These are phyloP conservation scores for Ceratocystis harringtonii DNA, from an alignment of 2,329 filamentous ascomycete species.

Conservation along the genomic window DNA sequence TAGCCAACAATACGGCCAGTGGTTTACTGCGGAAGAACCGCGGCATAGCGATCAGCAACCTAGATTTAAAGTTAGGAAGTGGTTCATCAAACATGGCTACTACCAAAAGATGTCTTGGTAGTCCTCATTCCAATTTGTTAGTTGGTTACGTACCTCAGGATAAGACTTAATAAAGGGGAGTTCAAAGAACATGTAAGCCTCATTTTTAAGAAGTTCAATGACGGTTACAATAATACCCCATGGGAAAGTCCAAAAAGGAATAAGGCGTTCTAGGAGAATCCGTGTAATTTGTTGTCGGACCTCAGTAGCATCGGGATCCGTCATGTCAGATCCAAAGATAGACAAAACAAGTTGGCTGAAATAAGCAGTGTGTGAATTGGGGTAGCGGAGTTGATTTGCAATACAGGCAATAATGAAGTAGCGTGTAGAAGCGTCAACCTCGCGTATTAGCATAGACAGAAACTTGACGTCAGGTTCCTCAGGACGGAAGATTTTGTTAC, in stretches of 20 bases:
- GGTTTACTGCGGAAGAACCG: slow-evolving; percentile 19
- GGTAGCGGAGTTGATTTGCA: slow-evolving; percentile 80
- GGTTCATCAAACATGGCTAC: no score
- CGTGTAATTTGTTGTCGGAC: slow-evolving; percentile 84
- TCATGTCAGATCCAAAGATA: slow-evolving; percentile 63
- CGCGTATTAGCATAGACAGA: slow-evolving; percentile 61
- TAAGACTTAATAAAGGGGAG: slow-evolving; percentile 80
- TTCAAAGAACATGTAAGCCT: slow-evolving; percentile 77
- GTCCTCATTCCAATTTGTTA: no score
- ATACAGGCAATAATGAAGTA: slow-evolving; percentile 77
- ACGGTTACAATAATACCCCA: slow-evolving; percentile 88
- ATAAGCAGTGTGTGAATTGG: slow-evolving; percentile 80
- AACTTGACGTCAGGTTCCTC: slow-evolving; percentile 46
- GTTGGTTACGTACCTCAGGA: slow-evolving; percentile 51
- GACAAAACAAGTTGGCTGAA: slow-evolving; percentile 77
- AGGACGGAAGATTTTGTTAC: slow-evolving; percentile 37
- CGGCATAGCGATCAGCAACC: slow-evolving; percentile 25
- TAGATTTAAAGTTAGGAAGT: slow-evolving; percentile 14
- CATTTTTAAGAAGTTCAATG: slow-evolving; percentile 80
- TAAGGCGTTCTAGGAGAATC: slow-evolving; percentile 71
- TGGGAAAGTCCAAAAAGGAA: slow-evolving; percentile 82
- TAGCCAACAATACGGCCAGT: not conserved
- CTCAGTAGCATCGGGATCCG: slow-evolving; percentile 60
- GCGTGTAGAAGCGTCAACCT: slow-evolving; percentile 59
- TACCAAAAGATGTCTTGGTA: no score